Evolutionary conservation across 2,329 filamentous ascomycete genomes (phyloP).

Genomic region (Colletotrichum chrysophilum): DNA sequence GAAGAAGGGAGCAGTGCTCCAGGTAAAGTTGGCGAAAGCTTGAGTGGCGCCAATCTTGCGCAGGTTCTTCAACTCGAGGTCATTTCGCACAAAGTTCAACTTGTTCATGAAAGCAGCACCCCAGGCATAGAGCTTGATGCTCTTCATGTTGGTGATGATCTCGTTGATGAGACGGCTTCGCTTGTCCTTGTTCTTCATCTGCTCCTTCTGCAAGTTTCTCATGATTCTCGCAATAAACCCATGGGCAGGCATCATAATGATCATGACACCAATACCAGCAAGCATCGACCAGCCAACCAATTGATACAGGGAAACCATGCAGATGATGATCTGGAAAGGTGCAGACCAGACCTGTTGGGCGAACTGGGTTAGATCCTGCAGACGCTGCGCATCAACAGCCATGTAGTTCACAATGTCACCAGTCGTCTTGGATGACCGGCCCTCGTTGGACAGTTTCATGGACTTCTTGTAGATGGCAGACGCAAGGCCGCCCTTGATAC

Average conservation of each 20-base stretch:
- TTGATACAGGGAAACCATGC: conserved; percentile 95
- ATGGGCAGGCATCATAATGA: conserved; percentile 96
- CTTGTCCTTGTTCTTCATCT: conserved; percentile 99
- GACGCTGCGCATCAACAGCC: conserved; percentile 95
- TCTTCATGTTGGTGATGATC: conserved; percentile 99
- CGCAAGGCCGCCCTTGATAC: conserved; percentile 88
- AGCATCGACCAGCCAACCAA: conserved; percentile 96
- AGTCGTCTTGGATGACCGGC: conserved; percentile 84
- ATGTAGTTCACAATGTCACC: conserved; percentile 99
- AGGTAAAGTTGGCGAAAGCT: conserved; percentile 95
- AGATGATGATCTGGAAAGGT: conserved; percentile 93
- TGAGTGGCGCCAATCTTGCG: conserved; percentile 95
- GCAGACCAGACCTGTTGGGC: conserved; percentile 96
- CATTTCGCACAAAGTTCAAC: conserved; percentile 94
- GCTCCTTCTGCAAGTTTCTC: conserved; percentile 91
- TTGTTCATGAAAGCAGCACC: conserved; percentile 97
- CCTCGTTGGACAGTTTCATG: conserved; percentile 89
- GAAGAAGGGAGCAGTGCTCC: conserved; percentile 96
- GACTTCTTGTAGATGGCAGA: conserved; percentile 94
- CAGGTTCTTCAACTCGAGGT: conserved; percentile 92
- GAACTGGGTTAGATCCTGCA: conserved; percentile 94
- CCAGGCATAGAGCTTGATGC: conserved; percentile 98
- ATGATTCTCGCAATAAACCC: conserved; percentile 90
- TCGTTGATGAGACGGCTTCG: conserved; percentile 94
- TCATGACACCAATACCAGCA: conserved; percentile 92